These are phyloP conservation scores for Emmonsia crescens DNA, from an alignment of 2,329 filamentous ascomycete species.

Conservation along the genomic window DNA sequence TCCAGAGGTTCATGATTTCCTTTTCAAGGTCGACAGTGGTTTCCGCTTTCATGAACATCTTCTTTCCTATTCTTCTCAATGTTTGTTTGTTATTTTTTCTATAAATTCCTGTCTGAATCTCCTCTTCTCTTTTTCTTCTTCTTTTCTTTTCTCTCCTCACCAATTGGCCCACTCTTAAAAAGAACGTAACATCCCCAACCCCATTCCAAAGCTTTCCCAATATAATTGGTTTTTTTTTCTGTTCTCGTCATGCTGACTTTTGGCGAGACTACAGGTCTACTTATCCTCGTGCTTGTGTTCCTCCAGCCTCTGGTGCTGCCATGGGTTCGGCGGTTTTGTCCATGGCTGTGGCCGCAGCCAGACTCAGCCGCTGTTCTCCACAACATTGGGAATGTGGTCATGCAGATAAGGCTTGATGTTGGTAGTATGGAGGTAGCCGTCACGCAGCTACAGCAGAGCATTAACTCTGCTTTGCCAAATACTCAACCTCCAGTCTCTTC, in stretches of 20 bases:
- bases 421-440: not conserved
- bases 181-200: not conserved
- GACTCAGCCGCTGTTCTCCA: not conserved
- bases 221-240: not conserved
- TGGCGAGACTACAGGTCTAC: not conserved
- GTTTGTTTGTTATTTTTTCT: not conserved
- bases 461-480: not conserved
- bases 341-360: not conserved
- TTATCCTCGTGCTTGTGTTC: not conserved
- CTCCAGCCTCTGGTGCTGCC: not conserved
- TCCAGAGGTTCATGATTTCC: not conserved
- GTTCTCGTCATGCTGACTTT: not conserved
- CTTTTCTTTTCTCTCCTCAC: slow-evolving; percentile 2
- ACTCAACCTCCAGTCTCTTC: not conserved
- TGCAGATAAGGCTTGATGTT: not conserved
- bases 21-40: not conserved
- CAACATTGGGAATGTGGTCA: not conserved
- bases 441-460: not conserved
- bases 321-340: not conserved
- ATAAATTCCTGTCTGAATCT: not conserved
- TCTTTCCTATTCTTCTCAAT: not conserved
- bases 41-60: slow-evolving; percentile 1
- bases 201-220: not conserved
- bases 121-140: not conserved
- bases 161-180: not conserved